Evolutionary conservation across 805 yeast genomes (phyloP), one percentile per base, ranked within the genome.

Genomic region (Candida rishiriensis): DNA sequence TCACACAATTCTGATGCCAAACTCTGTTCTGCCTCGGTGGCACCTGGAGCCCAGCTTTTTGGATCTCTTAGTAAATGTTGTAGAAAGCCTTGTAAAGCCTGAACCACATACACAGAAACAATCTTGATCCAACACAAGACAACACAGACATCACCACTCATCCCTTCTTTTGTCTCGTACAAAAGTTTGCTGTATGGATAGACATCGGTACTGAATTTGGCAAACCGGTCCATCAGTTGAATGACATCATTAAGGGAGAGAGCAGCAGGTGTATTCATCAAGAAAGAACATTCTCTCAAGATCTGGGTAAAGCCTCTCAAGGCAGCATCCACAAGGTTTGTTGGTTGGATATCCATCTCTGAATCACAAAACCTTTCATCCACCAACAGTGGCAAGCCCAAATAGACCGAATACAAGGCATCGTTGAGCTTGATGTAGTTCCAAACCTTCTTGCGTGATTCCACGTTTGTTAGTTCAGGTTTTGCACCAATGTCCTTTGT

Each of bases 321-420:
- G 3, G 47, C 12, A 13, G 26, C 21, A 17, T 48, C 26, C 7
- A 21, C 49, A 21, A 34, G 17, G 5, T 33, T 40, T 14, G 21
- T 36, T 10, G 26, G 9, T 5, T 13, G 30, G 15, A 11, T 15
- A 34, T 15, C 26, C 29, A 16, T 30, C 14, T 43, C 33, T 34
- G 36, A 38, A 36, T 51, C 56, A 29, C 53, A 48, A 18, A 38
- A 52, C 3, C 31, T 39, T 34, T 59, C 56, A 42, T 50, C 49
- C n/a, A 60, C 50, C 34, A 51, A 14, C 30, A 54, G 36, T 9
- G 60, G 56, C 2, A 42, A 33, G 1, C 64, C 64, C 10, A 47
- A 33, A 34, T 37, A 16, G 3, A 51, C 8, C 1, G 63, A 47
- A 10, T 36, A 28, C 10, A 40, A n/a, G 8, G 59, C 49, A 41